Evolutionary conservation across 805 yeast species (phyloP), one percentile per base, ranked within the genome.

Genomic region (Starmerella potacharoeniae): DNA sequence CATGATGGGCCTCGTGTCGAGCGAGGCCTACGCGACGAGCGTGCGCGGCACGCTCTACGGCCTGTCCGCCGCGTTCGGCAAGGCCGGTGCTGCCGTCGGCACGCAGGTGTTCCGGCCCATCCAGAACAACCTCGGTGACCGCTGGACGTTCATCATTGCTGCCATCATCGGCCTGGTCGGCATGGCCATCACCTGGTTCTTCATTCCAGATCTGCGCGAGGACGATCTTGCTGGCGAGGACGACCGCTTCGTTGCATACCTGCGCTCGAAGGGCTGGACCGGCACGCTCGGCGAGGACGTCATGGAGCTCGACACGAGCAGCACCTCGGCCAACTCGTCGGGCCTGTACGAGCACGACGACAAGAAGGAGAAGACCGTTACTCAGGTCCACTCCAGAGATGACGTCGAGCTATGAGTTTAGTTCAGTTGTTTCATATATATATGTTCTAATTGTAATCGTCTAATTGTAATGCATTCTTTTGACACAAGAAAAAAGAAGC

Each of bases 41-140:
- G 80, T 85, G 44, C 75, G 93, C 68, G 91, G 90, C 40, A 82
- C 88, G 0, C 73, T 78, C 50, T 85, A 85, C 63, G 91, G 91
- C 40, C 61, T 85, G 28, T 76, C 84, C 48, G 93, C 93, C 40
- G 93, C 90, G 3, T 72, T 83, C 49, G 93, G 93, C 55, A 85
- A 85, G 68, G 84, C 83, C 30, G 95, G 93, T 55, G 93, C 91
- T n/a, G 89, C 83, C 28, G 81, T 83, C 22, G 93, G 93, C 33
- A 83, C 89, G 29, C 78, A 82, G 66, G 77, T 77, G 16, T 85
- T 86, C 70, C 78, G 81, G 9, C 84, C 87, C 16, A 83, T 85
- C 60, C 80, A 82, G 68, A 68, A 64, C 42, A 68, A 83, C 64
- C 71, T 82, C 59, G 93, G 93, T 37, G 72, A 78, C 62, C 71